phyloP scores from a whole-genome alignment of 192 early-diverging fungal genomes.

The Coemansia sp. region DNA sequence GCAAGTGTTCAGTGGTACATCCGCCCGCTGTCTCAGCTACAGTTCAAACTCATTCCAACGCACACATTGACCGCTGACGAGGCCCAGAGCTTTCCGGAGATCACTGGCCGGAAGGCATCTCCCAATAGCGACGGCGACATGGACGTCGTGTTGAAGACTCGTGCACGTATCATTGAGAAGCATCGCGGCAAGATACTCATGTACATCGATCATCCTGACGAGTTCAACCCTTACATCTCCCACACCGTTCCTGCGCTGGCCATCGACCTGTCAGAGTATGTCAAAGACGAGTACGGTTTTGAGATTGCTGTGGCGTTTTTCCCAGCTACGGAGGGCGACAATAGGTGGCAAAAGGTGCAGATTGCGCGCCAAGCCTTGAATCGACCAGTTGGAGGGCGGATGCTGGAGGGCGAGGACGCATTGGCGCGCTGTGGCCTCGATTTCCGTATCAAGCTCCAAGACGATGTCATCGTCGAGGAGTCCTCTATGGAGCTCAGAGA shows the following conservation, averaged over 20 bases:
- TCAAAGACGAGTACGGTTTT: conserved; percentile 50
- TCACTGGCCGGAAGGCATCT: background rate
- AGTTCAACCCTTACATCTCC: conserved; percentile 28
- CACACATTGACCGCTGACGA: conserved; percentile 29
- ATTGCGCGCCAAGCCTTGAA: conserved; percentile 50
- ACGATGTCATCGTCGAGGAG: conserved; percentile 21
- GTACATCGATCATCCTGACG: conserved; percentile 14
- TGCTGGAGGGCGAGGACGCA: conserved; percentile 29
- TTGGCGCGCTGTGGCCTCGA: conserved; percentile 47
- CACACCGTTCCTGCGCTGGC: conserved; percentile 30
- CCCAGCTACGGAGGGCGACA: conserved; percentile 15
- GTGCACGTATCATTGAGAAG: conserved; percentile 22
- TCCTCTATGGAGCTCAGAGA: conserved; percentile 9
- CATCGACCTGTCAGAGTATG: conserved; percentile 41
- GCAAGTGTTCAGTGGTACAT: conserved; percentile 48
- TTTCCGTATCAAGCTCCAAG: conserved; percentile 46
- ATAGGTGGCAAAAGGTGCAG: conserved; percentile 55
- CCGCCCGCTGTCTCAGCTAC: conserved; percentile 37
- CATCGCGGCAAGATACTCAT: conserved; percentile 38
- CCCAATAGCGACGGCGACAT: background rate
- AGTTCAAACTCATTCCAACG: conserved; percentile 21
- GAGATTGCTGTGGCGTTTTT: conserved; percentile 37
- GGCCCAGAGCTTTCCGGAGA: conserved; percentile 28
- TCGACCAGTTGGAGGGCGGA: conserved; percentile 25
- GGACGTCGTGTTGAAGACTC: conserved; percentile 3